phyloP scores from a whole-genome alignment of 2,329 filamentous ascomycete species.

The Hypoxylon sp. region DNA sequence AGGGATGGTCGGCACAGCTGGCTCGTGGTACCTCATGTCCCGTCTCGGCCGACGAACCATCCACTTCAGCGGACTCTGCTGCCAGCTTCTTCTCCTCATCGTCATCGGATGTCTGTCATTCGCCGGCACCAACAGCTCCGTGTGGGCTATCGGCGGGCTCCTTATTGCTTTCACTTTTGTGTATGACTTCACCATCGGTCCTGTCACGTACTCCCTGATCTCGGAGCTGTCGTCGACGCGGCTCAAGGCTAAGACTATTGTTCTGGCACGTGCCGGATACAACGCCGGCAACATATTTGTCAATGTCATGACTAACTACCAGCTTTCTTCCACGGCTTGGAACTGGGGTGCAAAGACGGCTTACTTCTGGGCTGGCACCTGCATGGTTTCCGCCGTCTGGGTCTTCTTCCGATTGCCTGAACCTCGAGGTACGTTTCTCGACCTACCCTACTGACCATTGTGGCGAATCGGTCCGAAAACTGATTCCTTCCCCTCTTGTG shows the following conservation, averaged over 20 bases:
- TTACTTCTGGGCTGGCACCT: conserved; percentile 58
- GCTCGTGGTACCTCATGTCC: conserved; percentile 60
- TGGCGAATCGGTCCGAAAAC: no score
- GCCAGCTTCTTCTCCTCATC: conserved; percentile 52
- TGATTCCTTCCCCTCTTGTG: conserved; percentile 2
- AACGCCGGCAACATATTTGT: conserved; percentile 61
- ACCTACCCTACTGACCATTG: no score
- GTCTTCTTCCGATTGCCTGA: conserved; percentile 62
- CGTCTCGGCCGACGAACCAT: conserved; percentile 60
- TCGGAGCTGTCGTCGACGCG: conserved; percentile 63
- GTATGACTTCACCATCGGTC: conserved; percentile 64
- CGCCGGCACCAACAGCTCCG: conserved; percentile 44
- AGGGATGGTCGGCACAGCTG: conserved; percentile 59
- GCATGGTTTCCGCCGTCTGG: conserved; percentile 58
- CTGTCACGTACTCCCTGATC: conserved; percentile 61
- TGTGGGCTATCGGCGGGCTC: conserved; percentile 57
- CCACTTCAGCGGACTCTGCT: conserved; percentile 56
- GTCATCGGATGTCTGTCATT: conserved; percentile 53
- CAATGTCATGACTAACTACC: conserved; percentile 59
- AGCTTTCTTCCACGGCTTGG: conserved; percentile 56
- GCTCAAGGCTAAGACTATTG: conserved; percentile 63
- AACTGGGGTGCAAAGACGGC: conserved; percentile 59
- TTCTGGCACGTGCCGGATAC: conserved; percentile 58
- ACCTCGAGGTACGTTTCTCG: conserved; percentile 54
- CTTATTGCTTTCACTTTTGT: conserved; percentile 62